Base-by-base conservation (phyloP, 73 alveolate genomes). In the Diophrys sp. region DNA sequence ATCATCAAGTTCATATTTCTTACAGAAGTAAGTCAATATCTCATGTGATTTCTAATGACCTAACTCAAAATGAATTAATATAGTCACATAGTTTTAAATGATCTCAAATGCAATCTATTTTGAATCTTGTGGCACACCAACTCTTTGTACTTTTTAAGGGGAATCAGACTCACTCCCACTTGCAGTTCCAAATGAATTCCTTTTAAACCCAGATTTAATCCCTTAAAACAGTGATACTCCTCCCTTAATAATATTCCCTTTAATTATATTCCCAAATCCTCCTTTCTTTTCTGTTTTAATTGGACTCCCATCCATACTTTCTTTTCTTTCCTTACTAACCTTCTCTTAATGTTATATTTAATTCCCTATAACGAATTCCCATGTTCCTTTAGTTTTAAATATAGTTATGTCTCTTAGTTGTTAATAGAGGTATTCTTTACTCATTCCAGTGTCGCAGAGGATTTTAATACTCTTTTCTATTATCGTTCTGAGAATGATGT, bases 1-100 rank as follows among this genome's bases (percentile, higher is more conserved):
- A 26, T 78, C 55, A 33, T 85, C 93, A 32, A 85, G 53, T 33
- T 85, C 88, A 55, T 85, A 85, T 67, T 82, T 85, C 25, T 73
- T 67, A 18, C 86, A 75, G 81, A 85, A 85, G 29, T 56, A 78
- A 23, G 68, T 73, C 54, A 85, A 33, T 1, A 85, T 55, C 26
- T 79, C 84, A 29, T 79, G 80, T 1, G 89, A 29, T 0, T 24
- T 24, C 25, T 85, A 87, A 29, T 33, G 69, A 14, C 57, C 23
- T 1, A 85, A 32, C 30, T 70, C 71, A 68, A 78, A 85, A 34
- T 79, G 78, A 2, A 75, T 34, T 8, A 85, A 66, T 26, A 71
- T 80, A 33, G 56, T 67, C n/a, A 69, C 28, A 74, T 54, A 85
- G 1, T 74, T 66, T 24, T 78, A 44, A 31, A 85, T 25, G 26